Evolutionary conservation across 345 rosid genomes (phyloP).

Genomic region (Lepidium africanum): DNA sequence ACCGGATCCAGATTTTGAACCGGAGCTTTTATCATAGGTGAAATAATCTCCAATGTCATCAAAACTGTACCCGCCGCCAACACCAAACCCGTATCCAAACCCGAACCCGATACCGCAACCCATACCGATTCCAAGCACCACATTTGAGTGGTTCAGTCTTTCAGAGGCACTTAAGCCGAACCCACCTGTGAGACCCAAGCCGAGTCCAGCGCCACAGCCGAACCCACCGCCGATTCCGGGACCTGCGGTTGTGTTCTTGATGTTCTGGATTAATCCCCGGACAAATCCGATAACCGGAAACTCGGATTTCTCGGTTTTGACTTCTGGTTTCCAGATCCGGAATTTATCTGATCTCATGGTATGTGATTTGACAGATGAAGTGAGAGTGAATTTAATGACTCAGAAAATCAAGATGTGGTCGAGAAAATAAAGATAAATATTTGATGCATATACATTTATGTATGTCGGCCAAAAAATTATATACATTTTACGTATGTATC

Average conservation of each 20-base stretch:
- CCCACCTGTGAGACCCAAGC: constrained; percentile 47
- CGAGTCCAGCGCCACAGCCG: constrained; percentile 50
- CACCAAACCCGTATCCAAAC: constrained; percentile 47
- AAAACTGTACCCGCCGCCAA: constrained; percentile 43
- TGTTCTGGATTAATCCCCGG: constrained; percentile 18
- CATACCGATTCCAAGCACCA: constrained; percentile 40
- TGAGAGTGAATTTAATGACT: not conserved
- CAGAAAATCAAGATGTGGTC: no score
- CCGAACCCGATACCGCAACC: constrained; percentile 57
- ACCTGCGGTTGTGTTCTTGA: constrained; percentile 33
- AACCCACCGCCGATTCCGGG: constrained; percentile 50
- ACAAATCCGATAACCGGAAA: constrained; percentile 40
- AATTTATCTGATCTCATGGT: constrained; percentile 29
- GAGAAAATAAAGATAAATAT: no score
- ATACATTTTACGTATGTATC: not conserved
- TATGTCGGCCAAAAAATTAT: no score
- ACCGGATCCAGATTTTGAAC: not conserved
- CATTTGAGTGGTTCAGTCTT: constrained; percentile 34
- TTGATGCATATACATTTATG: not conserved
- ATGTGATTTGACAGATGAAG: not conserved
- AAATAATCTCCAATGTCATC: constrained; percentile 27
- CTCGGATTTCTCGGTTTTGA: constrained; percentile 11
- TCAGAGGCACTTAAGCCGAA: constrained; percentile 31
- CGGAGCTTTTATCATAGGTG: constrained; percentile 14
- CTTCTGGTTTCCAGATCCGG: constrained; percentile 29